phyloP scores from a whole-genome alignment of 2,329 filamentous ascomycete genomes.

The Alternaria novae-zelandiae region DNA sequence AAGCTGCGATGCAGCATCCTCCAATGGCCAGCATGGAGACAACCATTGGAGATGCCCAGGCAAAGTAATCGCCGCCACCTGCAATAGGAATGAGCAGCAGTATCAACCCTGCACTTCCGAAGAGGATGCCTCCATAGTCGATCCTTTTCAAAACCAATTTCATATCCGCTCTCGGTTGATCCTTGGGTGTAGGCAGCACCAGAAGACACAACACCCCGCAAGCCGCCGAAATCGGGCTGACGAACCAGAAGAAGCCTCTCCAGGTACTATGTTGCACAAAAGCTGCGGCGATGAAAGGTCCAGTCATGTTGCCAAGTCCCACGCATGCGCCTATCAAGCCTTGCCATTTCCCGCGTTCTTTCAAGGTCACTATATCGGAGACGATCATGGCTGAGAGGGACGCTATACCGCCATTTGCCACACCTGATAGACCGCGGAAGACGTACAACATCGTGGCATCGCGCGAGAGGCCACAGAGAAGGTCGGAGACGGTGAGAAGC shows the following conservation, averaged over 20 bases:
- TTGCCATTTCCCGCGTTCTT: constrained; percentile 47
- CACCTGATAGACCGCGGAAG: constrained; percentile 64
- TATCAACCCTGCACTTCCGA: constrained; percentile 63
- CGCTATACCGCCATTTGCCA: constrained; percentile 67
- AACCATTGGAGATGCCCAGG: constrained; percentile 63
- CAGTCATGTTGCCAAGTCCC: constrained; percentile 32
- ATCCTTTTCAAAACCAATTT: constrained; percentile 58
- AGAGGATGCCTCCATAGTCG: constrained; percentile 64
- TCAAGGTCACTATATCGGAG: constrained; percentile 45
- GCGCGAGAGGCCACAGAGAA: constrained; percentile 64
- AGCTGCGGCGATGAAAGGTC: constrained; percentile 33
- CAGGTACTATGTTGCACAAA: constrained; percentile 28
- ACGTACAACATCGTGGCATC: constrained; percentile 66
- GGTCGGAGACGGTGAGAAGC: constrained; percentile 62
- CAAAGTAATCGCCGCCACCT: constrained; percentile 64
- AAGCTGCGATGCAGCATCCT: constrained; percentile 54
- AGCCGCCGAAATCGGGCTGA: constrained; percentile 22
- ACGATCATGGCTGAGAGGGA: constrained; percentile 47
- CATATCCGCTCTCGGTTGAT: constrained; percentile 55
- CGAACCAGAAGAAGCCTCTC: constrained; percentile 30
- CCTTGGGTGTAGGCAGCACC: constrained; percentile 50
- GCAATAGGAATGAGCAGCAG: constrained; percentile 69
- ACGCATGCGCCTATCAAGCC: constrained; percentile 39
- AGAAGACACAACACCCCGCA: constrained; percentile 19
- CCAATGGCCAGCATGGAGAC: constrained; percentile 65